Base-by-base conservation (phyloP, 192 early-diverging fungal species). In the Podila epigama region DNA sequence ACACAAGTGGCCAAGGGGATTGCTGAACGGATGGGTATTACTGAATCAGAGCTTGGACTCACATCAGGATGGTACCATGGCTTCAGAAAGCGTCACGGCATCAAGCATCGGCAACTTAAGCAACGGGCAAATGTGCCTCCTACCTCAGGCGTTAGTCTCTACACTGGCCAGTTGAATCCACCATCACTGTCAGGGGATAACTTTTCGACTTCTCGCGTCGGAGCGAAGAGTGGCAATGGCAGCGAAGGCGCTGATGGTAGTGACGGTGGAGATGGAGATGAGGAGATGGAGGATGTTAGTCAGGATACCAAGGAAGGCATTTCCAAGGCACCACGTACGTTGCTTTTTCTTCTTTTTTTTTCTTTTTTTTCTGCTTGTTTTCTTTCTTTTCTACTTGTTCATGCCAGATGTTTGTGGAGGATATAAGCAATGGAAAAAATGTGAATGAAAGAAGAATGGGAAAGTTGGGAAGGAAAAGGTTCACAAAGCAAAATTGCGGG, bases 31-130 rank as follows among this genome's bases (percentile, higher is more conserved):
- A 77, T 77, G 73, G 66, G 73, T 25, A 77, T 77, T 36, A 61
- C 60, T 18, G 66, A 62, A 15, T 40, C 56, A 55, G 73, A 77
- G 28, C 55, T 77, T 28, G 73, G 73, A 20, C 37, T 77, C 60
- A 77, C 73, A 9, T 77, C 73, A 8, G 73, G 73, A 53, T 77
- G 73, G 73, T 77, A 77, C 41, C 73, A 77, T 29, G 73, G 73
- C 54, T 77, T 77, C 61, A 77, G 68, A 52, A 68, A 66, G 66
- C 65, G 73, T n/a, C 73, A 77, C 25, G 73, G 73, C 22, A 77
- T 77, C 60, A 77, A 77, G 60, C 73, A 77, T 68, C 73, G 73
- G 16, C 73, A 77, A 37, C 60, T 77, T 50, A 77, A 77, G 50
- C 39, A 66, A 5, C 60, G 66, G 41, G 51, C 60, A 34, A 56